phyloP scores from a whole-genome alignment of 192 early-diverging fungal genomes.

The Diversispora eburnea region DNA sequence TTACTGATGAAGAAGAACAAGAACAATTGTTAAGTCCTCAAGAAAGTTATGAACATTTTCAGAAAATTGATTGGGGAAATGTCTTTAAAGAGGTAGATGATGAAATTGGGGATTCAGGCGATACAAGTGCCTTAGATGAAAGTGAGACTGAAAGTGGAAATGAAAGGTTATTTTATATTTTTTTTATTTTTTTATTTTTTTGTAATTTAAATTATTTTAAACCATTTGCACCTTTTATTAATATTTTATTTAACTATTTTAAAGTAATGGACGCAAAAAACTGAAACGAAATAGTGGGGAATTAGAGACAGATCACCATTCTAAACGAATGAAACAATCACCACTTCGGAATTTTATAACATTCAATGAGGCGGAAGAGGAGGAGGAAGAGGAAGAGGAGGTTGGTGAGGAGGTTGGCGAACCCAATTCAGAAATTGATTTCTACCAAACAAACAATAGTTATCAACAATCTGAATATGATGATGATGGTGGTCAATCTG shows the following conservation, averaged over 20 bases:
- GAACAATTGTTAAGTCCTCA: conserved; percentile 30
- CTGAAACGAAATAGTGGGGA: conserved; percentile 5
- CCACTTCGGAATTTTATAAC: conserved; percentile 15
- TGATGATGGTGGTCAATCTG: not conserved
- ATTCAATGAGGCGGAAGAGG: not conserved
- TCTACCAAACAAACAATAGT: not conserved
- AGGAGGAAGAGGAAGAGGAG: not conserved
- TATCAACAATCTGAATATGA: not conserved
- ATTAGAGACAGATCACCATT: not conserved
- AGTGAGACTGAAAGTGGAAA: conserved; percentile 43
- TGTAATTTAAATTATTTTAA: not conserved
- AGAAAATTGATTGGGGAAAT: conserved; percentile 42
- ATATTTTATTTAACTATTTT: not conserved
- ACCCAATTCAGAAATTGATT: not conserved
- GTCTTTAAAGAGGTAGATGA: conserved; percentile 51
- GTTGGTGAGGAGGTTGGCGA: not conserved
- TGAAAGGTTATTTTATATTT: conserved; percentile 23
- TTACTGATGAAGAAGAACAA: conserved; percentile 42
- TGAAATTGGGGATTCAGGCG: conserved; percentile 41
- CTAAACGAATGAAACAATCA: conserved; percentile 18
- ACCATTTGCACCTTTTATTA: not conserved
- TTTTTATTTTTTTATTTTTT: not conserved
- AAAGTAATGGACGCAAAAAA: not conserved
- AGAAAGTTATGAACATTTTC: conserved; percentile 40
- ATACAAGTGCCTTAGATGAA: conserved; percentile 40